These are phyloP conservation scores for Lactarius trivialis DNA, from an alignment of 768 basidiomycete genomes.

Conservation along the genomic window DNA sequence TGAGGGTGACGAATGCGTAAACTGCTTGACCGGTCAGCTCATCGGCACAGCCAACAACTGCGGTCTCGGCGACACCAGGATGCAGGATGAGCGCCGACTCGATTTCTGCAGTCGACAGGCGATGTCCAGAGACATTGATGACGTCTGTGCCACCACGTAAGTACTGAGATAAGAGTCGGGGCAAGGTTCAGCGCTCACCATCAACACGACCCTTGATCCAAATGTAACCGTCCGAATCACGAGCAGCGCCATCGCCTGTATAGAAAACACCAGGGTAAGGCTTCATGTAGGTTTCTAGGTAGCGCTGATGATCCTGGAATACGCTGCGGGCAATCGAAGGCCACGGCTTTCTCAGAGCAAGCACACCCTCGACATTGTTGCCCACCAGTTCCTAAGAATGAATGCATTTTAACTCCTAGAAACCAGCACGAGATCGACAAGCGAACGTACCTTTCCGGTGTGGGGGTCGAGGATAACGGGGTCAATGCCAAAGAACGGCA, in stretches of 20 bases:
- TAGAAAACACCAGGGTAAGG: slow-evolving; percentile 90
- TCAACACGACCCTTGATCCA: slow-evolving; percentile 99
- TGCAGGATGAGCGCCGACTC: slow-evolving; percentile 95
- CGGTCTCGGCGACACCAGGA: slow-evolving; percentile 93
- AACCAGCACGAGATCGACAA: not conserved
- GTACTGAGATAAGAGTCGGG: slow-evolving; percentile 1
- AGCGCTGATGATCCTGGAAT: slow-evolving; percentile 86
- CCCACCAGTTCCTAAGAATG: slow-evolving; percentile 63
- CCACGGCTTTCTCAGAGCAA: slow-evolving; percentile 85
- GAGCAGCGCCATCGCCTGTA: slow-evolving; percentile 95
- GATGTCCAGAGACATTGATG: slow-evolving; percentile 97
- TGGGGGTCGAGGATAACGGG: slow-evolving; percentile 81
- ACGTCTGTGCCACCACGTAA: slow-evolving; percentile 57
- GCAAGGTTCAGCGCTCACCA: slow-evolving; percentile 41
- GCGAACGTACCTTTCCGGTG: slow-evolving; percentile 50
- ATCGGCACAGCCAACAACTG: slow-evolving; percentile 81
- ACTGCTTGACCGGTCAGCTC: slow-evolving; percentile 92
- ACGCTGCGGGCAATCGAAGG: slow-evolving; percentile 92
- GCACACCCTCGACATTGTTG: slow-evolving; percentile 83
- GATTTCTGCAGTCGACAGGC: slow-evolving; percentile 95
- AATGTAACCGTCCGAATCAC: slow-evolving; percentile 93
- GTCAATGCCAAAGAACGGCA: slow-evolving; percentile 96
- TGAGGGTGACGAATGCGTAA: slow-evolving; percentile 89
- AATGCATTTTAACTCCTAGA: not conserved
- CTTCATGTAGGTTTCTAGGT: slow-evolving; percentile 72